Percentiles rank a stretch among this genome's conserved stretches.
phyloP scores from a whole-genome alignment of 163 green algal genomes.

The Volvox carteri region DNA sequence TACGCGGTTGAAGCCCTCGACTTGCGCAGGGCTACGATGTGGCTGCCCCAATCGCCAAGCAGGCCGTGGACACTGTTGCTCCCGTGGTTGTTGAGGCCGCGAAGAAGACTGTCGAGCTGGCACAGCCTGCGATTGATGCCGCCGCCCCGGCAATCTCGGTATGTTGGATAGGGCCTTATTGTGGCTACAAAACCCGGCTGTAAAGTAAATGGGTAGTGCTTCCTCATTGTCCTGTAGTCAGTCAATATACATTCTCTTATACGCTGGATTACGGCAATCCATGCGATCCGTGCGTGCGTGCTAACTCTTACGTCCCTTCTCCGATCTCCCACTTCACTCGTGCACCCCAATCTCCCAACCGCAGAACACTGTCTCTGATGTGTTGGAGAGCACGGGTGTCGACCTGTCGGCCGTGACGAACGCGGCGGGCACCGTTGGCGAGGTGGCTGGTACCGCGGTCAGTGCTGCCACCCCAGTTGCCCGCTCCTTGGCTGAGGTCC shows the following conservation, averaged over 20 bases:
- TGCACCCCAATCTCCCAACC: too few relatives aligned
- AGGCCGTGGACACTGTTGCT: constrained; percentile 70
- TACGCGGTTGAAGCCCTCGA: too few relatives aligned
- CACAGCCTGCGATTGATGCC: constrained; percentile 72
- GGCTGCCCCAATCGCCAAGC: constrained; percentile 80
- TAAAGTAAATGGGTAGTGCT: too few relatives aligned
- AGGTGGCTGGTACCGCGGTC: constrained; percentile 63
- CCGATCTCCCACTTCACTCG: too few relatives aligned
- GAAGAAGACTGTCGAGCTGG: constrained; percentile 70
- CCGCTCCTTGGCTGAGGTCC: constrained; percentile 50
- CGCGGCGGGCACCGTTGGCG: constrained; percentile 45
- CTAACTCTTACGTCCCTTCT: too few relatives aligned
- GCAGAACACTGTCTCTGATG: constrained; percentile 61
- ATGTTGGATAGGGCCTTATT: background rate
- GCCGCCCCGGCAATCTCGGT: constrained; percentile 74
- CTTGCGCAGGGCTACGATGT: constrained; percentile 76
- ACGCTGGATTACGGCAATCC: too few relatives aligned
- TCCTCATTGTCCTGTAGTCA: too few relatives aligned
- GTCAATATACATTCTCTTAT: too few relatives aligned
- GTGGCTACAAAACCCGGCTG: too few relatives aligned
- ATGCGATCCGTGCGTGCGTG: too few relatives aligned
- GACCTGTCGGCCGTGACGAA: constrained; percentile 53
- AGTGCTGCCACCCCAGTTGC: constrained; percentile 67
- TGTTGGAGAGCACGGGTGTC: constrained; percentile 64
- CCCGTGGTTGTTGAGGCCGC: constrained; percentile 76